Conservation (phyloP, 2,329 filamentous ascomycete genomes). For the Stemphylium lycopersici region DNA sequence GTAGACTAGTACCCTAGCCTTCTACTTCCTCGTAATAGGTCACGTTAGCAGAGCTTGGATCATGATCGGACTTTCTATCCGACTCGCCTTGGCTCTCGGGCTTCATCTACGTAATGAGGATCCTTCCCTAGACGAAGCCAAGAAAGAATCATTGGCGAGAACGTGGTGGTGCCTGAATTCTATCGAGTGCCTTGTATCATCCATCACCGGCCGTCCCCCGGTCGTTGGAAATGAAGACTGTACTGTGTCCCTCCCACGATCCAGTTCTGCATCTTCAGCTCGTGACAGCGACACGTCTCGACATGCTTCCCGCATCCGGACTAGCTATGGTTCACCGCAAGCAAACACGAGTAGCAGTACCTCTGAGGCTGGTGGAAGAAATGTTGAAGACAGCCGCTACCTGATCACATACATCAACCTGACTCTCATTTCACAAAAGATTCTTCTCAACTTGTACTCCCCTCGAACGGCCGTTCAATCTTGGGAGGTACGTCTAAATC, state of each 20-base stretch:
- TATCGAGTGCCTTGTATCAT: conserved; percentile 46
- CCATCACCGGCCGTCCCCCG: conserved; percentile 49
- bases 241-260: conserved; percentile 36
- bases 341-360: neutral
- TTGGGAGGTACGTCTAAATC: conserved; percentile 38
- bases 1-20: conserved; percentile 30
- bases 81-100: conserved; percentile 46
- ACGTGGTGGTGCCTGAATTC: conserved; percentile 51
- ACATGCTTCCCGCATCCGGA: conserved; percentile 4
- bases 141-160: conserved; percentile 44
- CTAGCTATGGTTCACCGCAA: conserved; percentile 3
- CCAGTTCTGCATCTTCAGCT: neutral
- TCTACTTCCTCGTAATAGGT: conserved; percentile 37
- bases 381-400: conserved; percentile 7
- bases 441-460: conserved; percentile 44
- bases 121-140: conserved; percentile 20
- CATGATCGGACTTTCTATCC: conserved; percentile 46
- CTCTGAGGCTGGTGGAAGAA: neutral
- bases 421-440: conserved; percentile 41
- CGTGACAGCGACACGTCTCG: neutral
- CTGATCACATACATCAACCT: conserved; percentile 28
- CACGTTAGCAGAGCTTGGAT: conserved; percentile 43
- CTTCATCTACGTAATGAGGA: conserved; percentile 49
- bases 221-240: conserved; percentile 43
- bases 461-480: conserved; percentile 39